These are phyloP conservation scores for Picochlorum sp. DNA, from an alignment of 139 green algal species.

Conservation along the genomic window DNA sequence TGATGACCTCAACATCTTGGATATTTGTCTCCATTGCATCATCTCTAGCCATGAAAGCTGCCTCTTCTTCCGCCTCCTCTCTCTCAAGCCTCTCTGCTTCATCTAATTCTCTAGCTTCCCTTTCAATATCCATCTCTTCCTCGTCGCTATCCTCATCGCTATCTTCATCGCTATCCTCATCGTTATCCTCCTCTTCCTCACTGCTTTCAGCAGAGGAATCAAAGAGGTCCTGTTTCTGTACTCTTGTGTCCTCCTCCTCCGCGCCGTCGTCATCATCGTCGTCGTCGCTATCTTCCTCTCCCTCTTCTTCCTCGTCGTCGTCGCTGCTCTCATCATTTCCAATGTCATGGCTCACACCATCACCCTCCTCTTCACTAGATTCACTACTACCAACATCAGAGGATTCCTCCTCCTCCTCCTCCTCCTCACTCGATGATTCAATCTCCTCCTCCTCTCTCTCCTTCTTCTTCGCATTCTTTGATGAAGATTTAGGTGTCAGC, in stretches of 20 bases:
- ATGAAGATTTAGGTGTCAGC: constrained; percentile 49
- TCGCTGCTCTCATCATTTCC: background rate
- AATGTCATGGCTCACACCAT: constrained; percentile 4
- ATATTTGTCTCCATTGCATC: constrained; percentile 58
- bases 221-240: constrained; percentile 4
- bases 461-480: constrained; percentile 10
- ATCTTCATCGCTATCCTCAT: constrained; percentile 22
- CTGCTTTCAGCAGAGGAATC: constrained; percentile 12
- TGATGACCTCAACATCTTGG: constrained; percentile 33
- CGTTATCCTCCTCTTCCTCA: background rate
- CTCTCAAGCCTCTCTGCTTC: background rate
- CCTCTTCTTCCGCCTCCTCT: constrained; percentile 1
- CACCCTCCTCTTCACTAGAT: background rate
- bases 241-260: background rate
- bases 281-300: background rate
- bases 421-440: constrained; percentile 20
- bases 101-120: constrained; percentile 3
- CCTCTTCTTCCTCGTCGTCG: background rate
- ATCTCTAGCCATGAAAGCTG: background rate
- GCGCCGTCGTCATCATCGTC: background rate
- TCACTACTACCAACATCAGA: constrained; percentile 9
- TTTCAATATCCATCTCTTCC: constrained; percentile 12
- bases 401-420: constrained; percentile 9
- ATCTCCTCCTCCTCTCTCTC: constrained; percentile 12
- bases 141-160: constrained; percentile 13